Conservation (phyloP, 2,329 filamentous ascomycete genomes). For the Pyrenophora seminiperda region DNA sequence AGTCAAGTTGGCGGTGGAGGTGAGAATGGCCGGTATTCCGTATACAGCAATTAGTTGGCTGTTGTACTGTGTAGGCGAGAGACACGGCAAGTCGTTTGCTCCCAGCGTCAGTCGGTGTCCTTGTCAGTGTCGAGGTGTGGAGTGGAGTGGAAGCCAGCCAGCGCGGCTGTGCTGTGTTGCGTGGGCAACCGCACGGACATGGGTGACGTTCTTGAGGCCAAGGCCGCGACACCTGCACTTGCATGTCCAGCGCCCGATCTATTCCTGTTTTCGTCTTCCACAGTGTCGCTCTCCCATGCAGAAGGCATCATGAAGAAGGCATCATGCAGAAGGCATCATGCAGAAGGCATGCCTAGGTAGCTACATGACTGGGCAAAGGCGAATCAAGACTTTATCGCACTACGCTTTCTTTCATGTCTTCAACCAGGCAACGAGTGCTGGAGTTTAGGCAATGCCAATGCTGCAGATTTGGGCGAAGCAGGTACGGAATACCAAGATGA, state of each 20-base stretch:
- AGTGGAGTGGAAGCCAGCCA: conserved; percentile 12
- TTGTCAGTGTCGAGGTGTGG: conserved; percentile 13
- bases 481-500: conserved; percentile 12
- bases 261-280: neutral
- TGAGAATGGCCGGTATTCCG: neutral
- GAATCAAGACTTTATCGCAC: conserved; percentile 48
- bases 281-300: no score
- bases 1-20: conserved; percentile 3
- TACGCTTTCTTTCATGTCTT: conserved; percentile 46
- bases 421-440: conserved; percentile 40
- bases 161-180: conserved; percentile 11
- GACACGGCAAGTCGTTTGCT: neutral
- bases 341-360: conserved; percentile 37
- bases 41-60: neutral
- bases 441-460: conserved; percentile 17
- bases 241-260: neutral
- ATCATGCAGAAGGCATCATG: no score
- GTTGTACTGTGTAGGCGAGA: neutral
- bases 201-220: neutral
- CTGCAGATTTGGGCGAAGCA: conserved; percentile 1
- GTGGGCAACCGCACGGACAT: neutral
- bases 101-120: neutral
- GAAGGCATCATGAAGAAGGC: no score
- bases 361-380: conserved; percentile 39
- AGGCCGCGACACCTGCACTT: neutral